Evolutionary conservation across 2,329 filamentous ascomycete species (phyloP), one percentile per base, ranked within the genome.

Genomic region (Aspergillus tubingensis): DNA sequence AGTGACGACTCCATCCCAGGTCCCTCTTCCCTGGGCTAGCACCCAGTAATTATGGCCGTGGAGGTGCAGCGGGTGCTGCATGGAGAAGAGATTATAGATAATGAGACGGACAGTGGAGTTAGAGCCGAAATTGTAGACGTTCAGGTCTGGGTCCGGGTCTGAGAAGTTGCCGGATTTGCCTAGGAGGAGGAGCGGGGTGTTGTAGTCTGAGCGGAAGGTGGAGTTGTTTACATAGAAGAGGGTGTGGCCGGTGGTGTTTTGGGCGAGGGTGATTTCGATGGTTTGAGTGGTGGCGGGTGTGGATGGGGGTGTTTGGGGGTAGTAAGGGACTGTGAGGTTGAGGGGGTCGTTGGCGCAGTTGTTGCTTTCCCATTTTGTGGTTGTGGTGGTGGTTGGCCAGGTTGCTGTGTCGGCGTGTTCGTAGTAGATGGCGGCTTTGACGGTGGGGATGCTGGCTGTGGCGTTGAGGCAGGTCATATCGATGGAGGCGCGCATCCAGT

Each of bases 401-500:
- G 15, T 4, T 43, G 39, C 27, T 11, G 39, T 43, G 7, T 43
- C 17, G 15, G 39, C 39, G 7, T 8, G 6, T 19, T 43, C n/a
- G n/a, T 43, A 43, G 17, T 43, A 43, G 7, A 43, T 19, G 15
- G 39, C 39, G 7, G 39, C 39, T 13, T 17, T n/a, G 17, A 19
- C 39, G 2, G 39, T 36, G 32, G 32, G 17, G 7, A 43, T 43
- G 39, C 17, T 8, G 39, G 39, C 17, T 8, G 39, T 43, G 6
- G 39, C 39, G 2, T 43, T 43, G 8, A 43, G 15, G 10, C 39
- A 43, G 15, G 8, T 8, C 15, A 43, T 43, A n/a, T 43, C 39
- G 39, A 43, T 43, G 8, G 15, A n/a, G 8, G 39, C 68, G 30
- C 68, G 68, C 48, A 70, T 43, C 81, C 81, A 85, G 68, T 82